Conservation (phyloP, 2,329 filamentous ascomycete species). For the Beauveria varroae region DNA sequence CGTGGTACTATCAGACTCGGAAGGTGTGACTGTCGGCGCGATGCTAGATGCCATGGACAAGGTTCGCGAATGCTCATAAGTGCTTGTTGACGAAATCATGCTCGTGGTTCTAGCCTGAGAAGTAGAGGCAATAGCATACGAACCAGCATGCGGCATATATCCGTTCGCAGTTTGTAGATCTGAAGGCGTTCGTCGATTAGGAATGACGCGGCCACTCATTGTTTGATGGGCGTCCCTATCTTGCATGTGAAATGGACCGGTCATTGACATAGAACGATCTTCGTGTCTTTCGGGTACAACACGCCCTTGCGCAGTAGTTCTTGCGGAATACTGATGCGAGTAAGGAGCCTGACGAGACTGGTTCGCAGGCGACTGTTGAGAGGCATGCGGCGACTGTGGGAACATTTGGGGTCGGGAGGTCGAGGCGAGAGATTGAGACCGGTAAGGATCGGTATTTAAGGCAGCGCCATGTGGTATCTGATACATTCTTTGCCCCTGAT, state of each 20-base stretch:
- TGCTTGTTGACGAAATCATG: conserved; percentile 48
- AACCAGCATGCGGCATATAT: conserved; percentile 27
- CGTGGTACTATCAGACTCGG: conserved; percentile 45
- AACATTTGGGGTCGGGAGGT: conserved; percentile 67
- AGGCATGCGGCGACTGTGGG: conserved; percentile 53
- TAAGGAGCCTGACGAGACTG: conserved; percentile 72
- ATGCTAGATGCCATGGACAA: conserved; percentile 93
- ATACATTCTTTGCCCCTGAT: conserved; percentile 51
- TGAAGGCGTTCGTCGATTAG: conserved; percentile 50
- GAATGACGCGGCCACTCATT: conserved; percentile 87
- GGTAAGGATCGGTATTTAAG: conserved; percentile 75
- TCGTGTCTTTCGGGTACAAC: conserved; percentile 87
- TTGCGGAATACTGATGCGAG: conserved; percentile 55
- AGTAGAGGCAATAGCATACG: conserved; percentile 40
- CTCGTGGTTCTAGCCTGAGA: conserved; percentile 52
- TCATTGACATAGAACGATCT: conserved; percentile 95
- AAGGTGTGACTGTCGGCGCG: conserved; percentile 59
- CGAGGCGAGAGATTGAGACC: conserved; percentile 87
- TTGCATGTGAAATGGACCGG: conserved; percentile 58
- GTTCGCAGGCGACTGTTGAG: conserved; percentile 60
- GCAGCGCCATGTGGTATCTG: conserved; percentile 59
- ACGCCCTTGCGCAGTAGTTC: conserved; percentile 85
- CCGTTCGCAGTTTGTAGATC: conserved; percentile 32
- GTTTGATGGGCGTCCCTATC: conserved; percentile 81
- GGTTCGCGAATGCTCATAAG: conserved; percentile 49